Evolutionary conservation across 2,329 filamentous ascomycete genomes (phyloP).

Genomic region (Xylariaceae sp.): DNA sequence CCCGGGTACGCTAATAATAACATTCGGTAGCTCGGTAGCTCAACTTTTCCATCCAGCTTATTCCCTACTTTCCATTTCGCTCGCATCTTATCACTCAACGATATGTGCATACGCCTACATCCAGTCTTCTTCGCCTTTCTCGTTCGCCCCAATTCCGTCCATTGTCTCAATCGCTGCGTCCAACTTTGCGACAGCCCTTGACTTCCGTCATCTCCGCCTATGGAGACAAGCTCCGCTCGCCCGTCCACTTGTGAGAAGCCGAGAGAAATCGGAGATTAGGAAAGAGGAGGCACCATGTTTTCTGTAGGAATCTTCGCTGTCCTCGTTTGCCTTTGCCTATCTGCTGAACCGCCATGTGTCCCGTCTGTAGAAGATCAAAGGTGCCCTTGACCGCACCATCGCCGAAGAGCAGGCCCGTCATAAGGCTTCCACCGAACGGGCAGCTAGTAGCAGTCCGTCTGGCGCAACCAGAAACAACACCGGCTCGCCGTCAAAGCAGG

Average conservation of each 20-base stretch:
- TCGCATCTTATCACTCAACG: background rate
- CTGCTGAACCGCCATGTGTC: conserved; percentile 9
- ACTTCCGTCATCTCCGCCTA: background rate
- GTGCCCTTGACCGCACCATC: conserved; percentile 80
- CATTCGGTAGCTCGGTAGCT: background rate
- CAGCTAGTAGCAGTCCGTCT: conserved; percentile 41
- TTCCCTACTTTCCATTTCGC: background rate
- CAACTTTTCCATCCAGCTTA: background rate
- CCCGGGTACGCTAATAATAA: too few relatives aligned
- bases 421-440: conserved; percentile 46
- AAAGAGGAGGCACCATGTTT: conserved; percentile 26
- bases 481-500: conserved; percentile 36
- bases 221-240: too few relatives aligned
- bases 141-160: background rate
- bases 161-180: background rate
- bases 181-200: background rate
- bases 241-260: background rate
- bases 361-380: conserved; percentile 65
- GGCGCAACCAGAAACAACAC: conserved; percentile 30
- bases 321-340: background rate
- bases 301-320: conserved; percentile 23
- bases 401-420: conserved; percentile 88
- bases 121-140: background rate
- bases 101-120: background rate
- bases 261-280: background rate